Conservation (phyloP, 768 basidiomycete genomes). For the Wakefieldia striispora region DNA sequence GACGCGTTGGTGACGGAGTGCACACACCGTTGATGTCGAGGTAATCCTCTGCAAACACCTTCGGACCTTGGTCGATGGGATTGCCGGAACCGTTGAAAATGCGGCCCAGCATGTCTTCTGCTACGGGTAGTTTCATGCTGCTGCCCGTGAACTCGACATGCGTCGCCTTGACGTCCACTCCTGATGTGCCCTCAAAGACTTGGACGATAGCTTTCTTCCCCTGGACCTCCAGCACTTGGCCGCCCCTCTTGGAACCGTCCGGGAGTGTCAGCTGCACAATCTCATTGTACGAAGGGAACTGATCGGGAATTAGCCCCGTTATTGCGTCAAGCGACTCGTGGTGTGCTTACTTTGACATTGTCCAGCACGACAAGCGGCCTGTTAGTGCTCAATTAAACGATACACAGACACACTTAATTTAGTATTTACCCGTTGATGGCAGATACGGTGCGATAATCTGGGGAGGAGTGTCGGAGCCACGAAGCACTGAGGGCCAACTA, state of each 20-base stretch:
- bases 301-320: constrained; percentile 15
- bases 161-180: constrained; percentile 95
- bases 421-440: constrained; percentile 89
- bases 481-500: constrained; percentile 2
- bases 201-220: constrained; percentile 99
- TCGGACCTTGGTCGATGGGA: constrained; percentile 97
- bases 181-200: constrained; percentile 97
- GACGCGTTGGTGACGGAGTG: constrained; percentile 1
- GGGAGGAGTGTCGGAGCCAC: constrained; percentile 12
- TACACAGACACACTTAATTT: neutral
- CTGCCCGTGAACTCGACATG: constrained; percentile 98
- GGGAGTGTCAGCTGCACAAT: constrained; percentile 94
- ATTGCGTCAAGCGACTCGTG: constrained; percentile 1
- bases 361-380: constrained; percentile 96
- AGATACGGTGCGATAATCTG: constrained; percentile 97
- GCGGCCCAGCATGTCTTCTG: constrained; percentile 98
- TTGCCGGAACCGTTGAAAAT: constrained; percentile 99
- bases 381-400: constrained; percentile 11
- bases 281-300: constrained; percentile 99
- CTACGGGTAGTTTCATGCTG: constrained; percentile 98
- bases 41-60: constrained; percentile 99
- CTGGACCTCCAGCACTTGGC: constrained; percentile 96
- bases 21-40: constrained; percentile 94
- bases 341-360: constrained; percentile 83
- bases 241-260: constrained; percentile 92